phyloP scores from a whole-genome alignment of 768 basidiomycete species.

The Serendipita sp. region DNA sequence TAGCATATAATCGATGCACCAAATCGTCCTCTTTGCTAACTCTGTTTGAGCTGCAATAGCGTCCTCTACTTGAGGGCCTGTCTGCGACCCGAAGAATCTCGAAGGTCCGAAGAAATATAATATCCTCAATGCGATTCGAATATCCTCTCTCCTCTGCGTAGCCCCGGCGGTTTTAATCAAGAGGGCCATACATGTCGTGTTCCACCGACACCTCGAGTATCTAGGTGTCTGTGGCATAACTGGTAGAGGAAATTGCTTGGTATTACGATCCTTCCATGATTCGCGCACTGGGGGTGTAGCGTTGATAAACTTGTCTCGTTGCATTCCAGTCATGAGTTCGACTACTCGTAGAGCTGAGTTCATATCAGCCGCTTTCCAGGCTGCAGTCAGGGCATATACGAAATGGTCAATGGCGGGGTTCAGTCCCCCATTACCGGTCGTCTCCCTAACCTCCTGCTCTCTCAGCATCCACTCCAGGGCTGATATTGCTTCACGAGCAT shows the following conservation, averaged over 20 bases:
- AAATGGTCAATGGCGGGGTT: neutral
- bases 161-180: neutral
- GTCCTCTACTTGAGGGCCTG: neutral
- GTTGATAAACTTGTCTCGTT: neutral
- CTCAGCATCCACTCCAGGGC: neutral
- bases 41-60: neutral
- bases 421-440: neutral
- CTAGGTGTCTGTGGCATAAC: neutral
- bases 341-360: neutral
- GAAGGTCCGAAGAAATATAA: neutral
- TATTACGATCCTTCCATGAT: neutral
- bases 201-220: neutral
- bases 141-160: neutral
- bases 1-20: neutral
- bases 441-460: neutral
- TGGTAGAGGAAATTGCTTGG: neutral
- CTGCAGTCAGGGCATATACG: constrained; percentile 3
- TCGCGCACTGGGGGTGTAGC: neutral
- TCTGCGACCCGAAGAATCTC: neutral
- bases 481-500: neutral
- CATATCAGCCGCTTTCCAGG: neutral
- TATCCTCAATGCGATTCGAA: neutral
- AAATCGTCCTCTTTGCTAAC: neutral
- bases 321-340: neutral
- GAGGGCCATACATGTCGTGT: constrained; percentile 1